phyloP scores from a whole-genome alignment of 768 basidiomycete species.

The Mrakia blollopis region DNA sequence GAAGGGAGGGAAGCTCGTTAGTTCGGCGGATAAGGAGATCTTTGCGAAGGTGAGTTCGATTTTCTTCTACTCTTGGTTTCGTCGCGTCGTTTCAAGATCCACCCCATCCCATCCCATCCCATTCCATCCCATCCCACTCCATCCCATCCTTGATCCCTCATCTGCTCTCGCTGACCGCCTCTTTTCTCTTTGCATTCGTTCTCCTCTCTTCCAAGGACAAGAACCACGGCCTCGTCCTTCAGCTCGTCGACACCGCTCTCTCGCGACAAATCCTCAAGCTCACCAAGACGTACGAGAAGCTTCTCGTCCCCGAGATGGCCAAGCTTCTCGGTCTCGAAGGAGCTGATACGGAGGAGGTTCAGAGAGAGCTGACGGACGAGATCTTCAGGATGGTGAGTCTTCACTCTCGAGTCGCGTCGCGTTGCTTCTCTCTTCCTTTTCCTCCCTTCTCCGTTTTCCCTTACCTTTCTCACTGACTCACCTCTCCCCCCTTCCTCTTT shows the following conservation, averaged over 20 bases:
- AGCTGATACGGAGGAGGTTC: constrained; percentile 30
- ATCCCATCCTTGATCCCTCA: too few relatives aligned
- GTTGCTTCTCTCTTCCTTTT: neutral
- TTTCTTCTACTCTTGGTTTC: constrained; percentile 6
- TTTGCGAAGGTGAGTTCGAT: constrained; percentile 58
- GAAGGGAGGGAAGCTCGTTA: constrained; percentile 40
- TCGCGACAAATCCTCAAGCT: constrained; percentile 74
- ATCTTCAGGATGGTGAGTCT: constrained; percentile 46
- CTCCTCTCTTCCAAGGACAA: constrained; percentile 55
- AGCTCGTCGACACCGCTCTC: constrained; percentile 64
- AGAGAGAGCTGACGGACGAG: constrained; percentile 51
- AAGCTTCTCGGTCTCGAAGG: constrained; percentile 45
- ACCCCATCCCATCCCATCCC: too few relatives aligned
- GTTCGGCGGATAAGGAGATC: constrained; percentile 54
- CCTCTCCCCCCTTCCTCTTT: neutral
- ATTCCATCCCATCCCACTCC: too few relatives aligned
- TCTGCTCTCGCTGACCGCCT: constrained; percentile 13
- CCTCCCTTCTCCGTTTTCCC: too few relatives aligned
- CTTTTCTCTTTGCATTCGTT: neutral
- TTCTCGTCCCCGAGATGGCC: constrained; percentile 68
- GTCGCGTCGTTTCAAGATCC: neutral
- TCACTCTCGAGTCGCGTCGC: neutral
- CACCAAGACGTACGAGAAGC: constrained; percentile 74
- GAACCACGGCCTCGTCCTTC: constrained; percentile 64
- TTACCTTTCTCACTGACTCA: neutral